Evolutionary conservation across 805 yeast species (phyloP), one percentile per base, ranked within the genome.

Genomic region (Saccharomycopsis javanensis): DNA sequence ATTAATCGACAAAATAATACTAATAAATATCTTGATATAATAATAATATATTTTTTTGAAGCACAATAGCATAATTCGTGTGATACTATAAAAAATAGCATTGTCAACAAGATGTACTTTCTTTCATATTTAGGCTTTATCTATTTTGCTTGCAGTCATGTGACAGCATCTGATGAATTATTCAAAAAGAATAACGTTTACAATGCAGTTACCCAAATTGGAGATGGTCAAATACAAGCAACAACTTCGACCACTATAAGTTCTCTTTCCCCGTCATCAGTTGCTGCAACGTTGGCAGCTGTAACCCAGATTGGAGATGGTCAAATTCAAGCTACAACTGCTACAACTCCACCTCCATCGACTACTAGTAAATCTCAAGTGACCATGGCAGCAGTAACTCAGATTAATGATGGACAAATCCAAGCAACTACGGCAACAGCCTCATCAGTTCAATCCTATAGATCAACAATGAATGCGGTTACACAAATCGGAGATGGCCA

Each of bases 351-450:
- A 3, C 57, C 67, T 27, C 60, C 57, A n/a, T 70, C 68, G 6
- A 60, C 61, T 13, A 42, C 23, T 8, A 42, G 48, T n/a, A 42
- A 42, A 42, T 20, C 48, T 8, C 48, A 42, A 20, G 28, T 42
- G n/a, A 53, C 64, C 23, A 59, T 58, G n/a, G 73, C 68, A 61
- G 72, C 72, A 57, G 73, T 75, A 38, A 74, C 75, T 62, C 69
- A 77, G 63, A 70, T 74, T 56, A 59, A 65, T 55, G 80, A 75
- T 59, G 78, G 79, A 55, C 77, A 73, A 65, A 68, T 69, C 57
- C 74, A 70, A 64, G 71, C 71, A 38, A 59, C 65, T 1, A 59
- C 62, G 28, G 28, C 64, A 4, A 60, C 67, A n/a, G 8, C 20
- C 28, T 45, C 64, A 13, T 51, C 64, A 45, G 68, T 35, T 15